A percentile compares a stretch with the other conserved stretches of the same genome.
Evolutionary conservation across 2,329 filamentous ascomycete species (phyloP).

Genomic region (Pseudocercospora fijiensis): DNA sequence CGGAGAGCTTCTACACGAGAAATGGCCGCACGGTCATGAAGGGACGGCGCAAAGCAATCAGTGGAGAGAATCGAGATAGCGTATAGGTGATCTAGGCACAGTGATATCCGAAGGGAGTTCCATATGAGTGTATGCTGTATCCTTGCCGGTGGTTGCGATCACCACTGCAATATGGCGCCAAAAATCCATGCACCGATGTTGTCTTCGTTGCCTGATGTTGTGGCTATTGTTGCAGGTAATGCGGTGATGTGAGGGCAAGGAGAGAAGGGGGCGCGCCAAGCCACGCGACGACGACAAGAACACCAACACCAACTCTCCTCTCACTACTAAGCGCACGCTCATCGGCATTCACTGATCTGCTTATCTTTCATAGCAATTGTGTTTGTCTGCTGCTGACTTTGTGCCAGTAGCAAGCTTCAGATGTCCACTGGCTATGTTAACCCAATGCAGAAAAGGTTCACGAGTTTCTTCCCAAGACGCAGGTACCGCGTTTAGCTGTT

Average conservation of each 20-base stretch:
- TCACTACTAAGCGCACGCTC: background rate
- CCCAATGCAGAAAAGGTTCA: conserved; percentile 5
- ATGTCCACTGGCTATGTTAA: conserved; percentile 1
- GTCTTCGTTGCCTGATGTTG: too few relatives aligned
- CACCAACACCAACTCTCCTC: background rate
- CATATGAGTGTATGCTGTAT: background rate
- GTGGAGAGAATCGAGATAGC: background rate
- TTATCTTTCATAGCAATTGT: background rate
- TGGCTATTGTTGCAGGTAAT: too few relatives aligned
- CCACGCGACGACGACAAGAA: background rate
- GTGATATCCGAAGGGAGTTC: background rate
- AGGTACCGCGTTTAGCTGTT: conserved; percentile 1
- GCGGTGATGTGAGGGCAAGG: too few relatives aligned
- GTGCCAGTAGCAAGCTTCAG: background rate
- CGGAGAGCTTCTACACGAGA: background rate
- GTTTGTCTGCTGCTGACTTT: background rate
- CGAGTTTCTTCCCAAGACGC: background rate
- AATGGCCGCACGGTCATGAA: background rate
- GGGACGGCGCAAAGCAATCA: background rate
- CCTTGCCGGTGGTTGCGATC: too few relatives aligned
- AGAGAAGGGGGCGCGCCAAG: background rate
- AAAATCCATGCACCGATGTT: too few relatives aligned
- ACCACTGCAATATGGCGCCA: too few relatives aligned
- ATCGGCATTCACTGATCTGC: background rate
- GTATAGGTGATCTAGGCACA: too few relatives aligned